A percentile compares a stretch with the other conserved stretches of the same genome.
phyloP scores from a whole-genome alignment of 2,329 filamentous ascomycete genomes.

The Ceratocystis lukuohia region DNA sequence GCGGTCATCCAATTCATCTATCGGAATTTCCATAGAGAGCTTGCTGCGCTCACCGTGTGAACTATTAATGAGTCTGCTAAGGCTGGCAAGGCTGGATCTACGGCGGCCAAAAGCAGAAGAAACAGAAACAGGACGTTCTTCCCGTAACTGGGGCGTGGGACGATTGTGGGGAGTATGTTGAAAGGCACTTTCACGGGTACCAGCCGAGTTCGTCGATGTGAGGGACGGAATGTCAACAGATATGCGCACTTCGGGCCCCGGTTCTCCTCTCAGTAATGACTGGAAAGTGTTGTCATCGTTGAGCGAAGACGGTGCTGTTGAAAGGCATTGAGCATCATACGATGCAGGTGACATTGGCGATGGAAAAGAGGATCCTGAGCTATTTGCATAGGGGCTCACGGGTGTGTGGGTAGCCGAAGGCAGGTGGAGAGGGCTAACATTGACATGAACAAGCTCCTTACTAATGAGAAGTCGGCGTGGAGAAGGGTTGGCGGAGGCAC shows the following conservation, averaged over 20 bases:
- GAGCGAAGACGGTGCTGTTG: constrained; percentile 61
- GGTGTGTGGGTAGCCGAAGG: constrained; percentile 35
- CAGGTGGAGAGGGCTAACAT: constrained; percentile 35
- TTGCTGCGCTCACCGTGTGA: constrained; percentile 65
- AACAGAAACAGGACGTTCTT: constrained; percentile 49
- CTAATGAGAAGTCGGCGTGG: constrained; percentile 30
- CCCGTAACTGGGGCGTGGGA: constrained; percentile 35
- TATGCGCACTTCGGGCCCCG: constrained; percentile 56
- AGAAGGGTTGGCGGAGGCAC: constrained; percentile 33
- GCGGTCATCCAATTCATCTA: constrained; percentile 43
- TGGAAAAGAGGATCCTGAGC: constrained; percentile 51
- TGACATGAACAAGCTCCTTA: constrained; percentile 38
- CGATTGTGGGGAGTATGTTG: constrained; percentile 24
- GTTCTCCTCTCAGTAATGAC: constrained; percentile 59
- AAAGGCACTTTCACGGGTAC: constrained; percentile 53
- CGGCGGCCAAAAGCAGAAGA: constrained; percentile 54
- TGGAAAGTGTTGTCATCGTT: constrained; percentile 58
- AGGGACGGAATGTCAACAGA: constrained; percentile 61
- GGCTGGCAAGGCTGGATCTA: constrained; percentile 61
- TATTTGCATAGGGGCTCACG: constrained; percentile 52
- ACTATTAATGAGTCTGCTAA: constrained; percentile 63
- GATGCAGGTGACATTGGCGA: constrained; percentile 57
- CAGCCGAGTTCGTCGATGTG: constrained; percentile 65
- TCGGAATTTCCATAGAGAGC: constrained; percentile 52
- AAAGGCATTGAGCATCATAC: constrained; percentile 58